These are phyloP conservation scores for Penicillium egyptiacum DNA, from an alignment of 495 filamentous ascomycete genomes.

Conservation along the genomic window DNA sequence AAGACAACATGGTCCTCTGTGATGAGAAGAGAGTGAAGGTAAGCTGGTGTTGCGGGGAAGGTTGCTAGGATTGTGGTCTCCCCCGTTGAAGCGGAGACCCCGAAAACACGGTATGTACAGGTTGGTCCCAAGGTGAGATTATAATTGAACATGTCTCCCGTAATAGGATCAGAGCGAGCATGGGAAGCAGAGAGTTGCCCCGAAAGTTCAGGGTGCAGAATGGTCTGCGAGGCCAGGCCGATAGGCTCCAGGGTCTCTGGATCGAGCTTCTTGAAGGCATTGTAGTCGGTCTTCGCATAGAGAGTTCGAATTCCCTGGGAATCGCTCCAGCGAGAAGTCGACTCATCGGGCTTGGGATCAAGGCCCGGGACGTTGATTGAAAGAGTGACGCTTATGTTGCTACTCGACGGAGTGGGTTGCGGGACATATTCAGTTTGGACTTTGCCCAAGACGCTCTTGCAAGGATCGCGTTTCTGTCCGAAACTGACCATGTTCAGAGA, in stretches of 20 bases:
- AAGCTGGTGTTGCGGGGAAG: constrained; percentile 56
- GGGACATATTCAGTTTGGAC: constrained; percentile 54
- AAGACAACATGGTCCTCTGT: constrained; percentile 65
- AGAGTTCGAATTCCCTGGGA: constrained; percentile 46
- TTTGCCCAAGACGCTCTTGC: constrained; percentile 65
- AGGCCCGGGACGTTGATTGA: constrained; percentile 58
- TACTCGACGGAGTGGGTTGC: constrained; percentile 25
- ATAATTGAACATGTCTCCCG: constrained; percentile 76
- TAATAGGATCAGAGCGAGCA: constrained; percentile 65
- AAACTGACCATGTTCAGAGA: constrained; percentile 50
- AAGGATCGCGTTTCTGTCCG: constrained; percentile 65
- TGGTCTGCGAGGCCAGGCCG: constrained; percentile 53
- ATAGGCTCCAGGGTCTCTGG: constrained; percentile 71
- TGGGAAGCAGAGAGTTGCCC: constrained; percentile 66
- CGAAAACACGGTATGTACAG: constrained; percentile 65
- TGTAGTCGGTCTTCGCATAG: constrained; percentile 61
- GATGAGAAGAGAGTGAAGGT: constrained; percentile 73
- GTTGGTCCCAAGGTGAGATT: constrained; percentile 56
- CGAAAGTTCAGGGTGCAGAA: constrained; percentile 63
- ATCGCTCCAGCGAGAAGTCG: constrained; percentile 19
- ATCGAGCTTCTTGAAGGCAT: constrained; percentile 58
- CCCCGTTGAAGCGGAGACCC: constrained; percentile 57
- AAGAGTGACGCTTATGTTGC: constrained; percentile 62
- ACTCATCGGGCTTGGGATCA: constrained; percentile 6
- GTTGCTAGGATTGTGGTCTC: constrained; percentile 69